Evolutionary conservation across 176 grass and related monocot genomes (phyloP), one percentile per base, ranked within the genome.

Genomic region (Phyllostachys edulis): DNA sequence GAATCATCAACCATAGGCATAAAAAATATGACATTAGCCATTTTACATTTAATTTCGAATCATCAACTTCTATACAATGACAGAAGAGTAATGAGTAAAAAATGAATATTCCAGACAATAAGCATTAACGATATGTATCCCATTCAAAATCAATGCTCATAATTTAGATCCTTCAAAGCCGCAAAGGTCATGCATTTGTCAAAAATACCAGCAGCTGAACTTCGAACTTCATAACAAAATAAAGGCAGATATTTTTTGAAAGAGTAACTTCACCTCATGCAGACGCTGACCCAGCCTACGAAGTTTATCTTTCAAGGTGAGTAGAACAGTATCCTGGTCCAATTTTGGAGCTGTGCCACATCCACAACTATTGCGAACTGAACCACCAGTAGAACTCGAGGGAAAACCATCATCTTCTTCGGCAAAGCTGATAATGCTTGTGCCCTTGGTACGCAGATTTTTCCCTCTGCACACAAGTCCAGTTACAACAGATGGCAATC

Each of bases 281-380:
- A 94, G 76, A 57, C 75, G 89, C 45, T 92, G 92, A 71, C 88
- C 92, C 69, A 89, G 89, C 87, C 79, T 86, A 49, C 82, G 84
- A 63, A 90, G 89, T 79, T 85, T 85, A 86, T 92, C 90, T 78
- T 84, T 89, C 83, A 93, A 87, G 52, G 83, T 85, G 47, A 89
- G 83, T 47, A 89, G 45, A 86, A 68, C 70, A 57, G 91, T 55
- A 78, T 83, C 89, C 26, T 79, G 82, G 16, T 91, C 88, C 60
- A 84, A 72, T 56, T 86, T 85, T 46, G 82, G 59, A 83, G 78
- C 78, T 73, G 81, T 85, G 49, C 88, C 50, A 76, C 85, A 92
- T 74, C 77, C 78, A 83, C 79, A 86, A 67, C 52, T 47, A 80
- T 63, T 86, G 54, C 79, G 74, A 42, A 47, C 75, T 83, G 75